These are phyloP conservation scores for Elasticomyces elasticus DNA, from an alignment of 495 filamentous ascomycete species.

Conservation along the genomic window DNA sequence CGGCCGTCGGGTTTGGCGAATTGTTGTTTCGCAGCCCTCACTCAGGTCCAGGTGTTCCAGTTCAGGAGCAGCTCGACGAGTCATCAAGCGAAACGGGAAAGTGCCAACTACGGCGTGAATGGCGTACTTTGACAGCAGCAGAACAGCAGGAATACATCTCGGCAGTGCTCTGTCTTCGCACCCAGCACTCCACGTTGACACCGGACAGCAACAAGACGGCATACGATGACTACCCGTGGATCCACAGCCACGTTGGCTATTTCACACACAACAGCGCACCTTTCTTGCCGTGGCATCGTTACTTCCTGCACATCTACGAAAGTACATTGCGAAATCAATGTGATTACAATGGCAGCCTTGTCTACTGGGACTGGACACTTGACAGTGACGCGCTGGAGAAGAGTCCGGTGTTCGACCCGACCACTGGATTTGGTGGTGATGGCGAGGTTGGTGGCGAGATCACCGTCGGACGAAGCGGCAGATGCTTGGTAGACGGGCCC, in stretches of 20 bases:
- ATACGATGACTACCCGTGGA: constrained; percentile 17
- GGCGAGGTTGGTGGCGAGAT: constrained; percentile 4
- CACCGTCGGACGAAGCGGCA: constrained; percentile 5
- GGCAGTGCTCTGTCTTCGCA: constrained; percentile 14
- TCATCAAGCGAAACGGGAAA: no score
- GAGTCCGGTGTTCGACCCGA: constrained; percentile 2
- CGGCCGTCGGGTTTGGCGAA: not conserved
- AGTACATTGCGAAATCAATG: constrained; percentile 4
- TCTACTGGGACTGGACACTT: constrained; percentile 16
- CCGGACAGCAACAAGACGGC: constrained; percentile 2
- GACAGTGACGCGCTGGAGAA: constrained; percentile 6
- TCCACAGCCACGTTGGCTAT: constrained; percentile 17
- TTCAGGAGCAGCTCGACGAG: no score
- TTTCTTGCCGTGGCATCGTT: constrained; percentile 17
- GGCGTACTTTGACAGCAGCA: constrained; percentile 7
- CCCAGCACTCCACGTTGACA: constrained; percentile 7
- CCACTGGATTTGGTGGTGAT: constrained; percentile 11
- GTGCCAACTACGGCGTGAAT: constrained; percentile 13
- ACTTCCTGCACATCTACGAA: constrained; percentile 18
- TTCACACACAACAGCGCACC: constrained; percentile 15
- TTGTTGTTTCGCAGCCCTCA: not conserved
- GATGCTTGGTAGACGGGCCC: constrained; percentile 22
- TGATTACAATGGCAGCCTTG: constrained; percentile 1
- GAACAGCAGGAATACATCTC: constrained; percentile 10
- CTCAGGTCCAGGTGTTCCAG: no score